Percentiles rank a stretch among this genome's conserved stretches.
These are phyloP conservation scores for Triticum urartu DNA, from an alignment of 176 grass and related monocot genomes.

Conservation along the genomic window DNA sequence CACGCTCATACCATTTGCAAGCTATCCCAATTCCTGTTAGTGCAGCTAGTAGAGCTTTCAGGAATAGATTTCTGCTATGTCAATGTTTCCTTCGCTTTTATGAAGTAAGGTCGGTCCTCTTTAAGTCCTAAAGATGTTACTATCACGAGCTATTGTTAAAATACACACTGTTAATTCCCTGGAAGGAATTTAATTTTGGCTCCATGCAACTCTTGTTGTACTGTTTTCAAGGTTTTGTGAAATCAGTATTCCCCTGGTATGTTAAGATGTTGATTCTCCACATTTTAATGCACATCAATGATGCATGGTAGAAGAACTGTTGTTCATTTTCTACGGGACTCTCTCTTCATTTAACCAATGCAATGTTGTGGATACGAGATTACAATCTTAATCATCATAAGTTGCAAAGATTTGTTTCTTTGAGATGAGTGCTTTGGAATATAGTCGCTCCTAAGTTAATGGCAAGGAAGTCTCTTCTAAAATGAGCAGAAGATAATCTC, in stretches of 20 bases:
- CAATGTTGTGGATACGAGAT: neutral
- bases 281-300: neutral
- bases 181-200: constrained; percentile 8
- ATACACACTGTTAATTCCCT: neutral
- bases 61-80: neutral
- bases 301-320: neutral
- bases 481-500: constrained; percentile 10
- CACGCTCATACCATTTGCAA: neutral
- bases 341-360: constrained; percentile 2
- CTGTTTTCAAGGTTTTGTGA: neutral
- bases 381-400: neutral
- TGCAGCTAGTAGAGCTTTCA: neutral
- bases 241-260: neutral
- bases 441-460: neutral
- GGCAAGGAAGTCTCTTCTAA: neutral
- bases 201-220: neutral
- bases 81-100: neutral
- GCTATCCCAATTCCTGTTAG: neutral
- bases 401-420: neutral
- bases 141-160: neutral
- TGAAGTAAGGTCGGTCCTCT: neutral
- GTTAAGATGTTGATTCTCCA: neutral
- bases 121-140: neutral
- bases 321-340: neutral
- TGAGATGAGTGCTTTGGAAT: neutral